Base-by-base conservation (phyloP, 768 basidiomycete species). In the Kwoniella shandongensis region DNA sequence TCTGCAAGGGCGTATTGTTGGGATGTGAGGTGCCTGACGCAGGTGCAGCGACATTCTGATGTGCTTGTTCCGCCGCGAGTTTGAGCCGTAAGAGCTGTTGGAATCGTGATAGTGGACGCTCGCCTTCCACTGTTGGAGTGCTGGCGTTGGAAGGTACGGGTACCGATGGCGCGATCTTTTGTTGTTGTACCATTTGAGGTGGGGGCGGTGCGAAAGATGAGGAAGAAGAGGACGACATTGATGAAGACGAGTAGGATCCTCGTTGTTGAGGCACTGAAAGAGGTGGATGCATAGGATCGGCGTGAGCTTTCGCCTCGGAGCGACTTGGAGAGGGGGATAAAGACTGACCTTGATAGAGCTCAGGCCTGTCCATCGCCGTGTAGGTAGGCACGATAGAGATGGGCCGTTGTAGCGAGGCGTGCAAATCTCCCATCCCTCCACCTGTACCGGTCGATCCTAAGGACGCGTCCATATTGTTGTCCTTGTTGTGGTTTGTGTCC, bases 11-110 rank as follows among this genome's bases (percentile, higher is more conserved):
- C 11, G 44, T 27, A n/a, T 0, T 17, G n/a, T 27, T 2, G 4
- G 17, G 8, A 23, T 41, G 42, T 23, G 17, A 15, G 8, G 18
- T 25, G 11, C 27, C 12, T n/a, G 57, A 27, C 36, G 54, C 7
- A 15, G 27, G 35, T 13, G 41, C 0, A 6, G 42, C 44, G 13
- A 6, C 7, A 6, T 29, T 36, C 15, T 22, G 18, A 1, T 2
- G 17, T 12, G 23, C 1, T 32, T 57, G 38, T 44, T 65, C 64
- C 35, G 64, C 64, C 3, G 64, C 64, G 3, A 65, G 18, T 49
- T 65, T 65, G 23, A 50, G 49, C 26, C 51, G 20, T 18, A 65
- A 39, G 5, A 65, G 50, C 47, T 65, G 64, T 38, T 59, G 52
- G 25, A 65, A 65, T 8, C 64, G 32, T 2, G 59, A 55, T 11